A percentile compares a stretch with the other conserved stretches of the same genome.
Conservation (phyloP, 2,329 filamentous ascomycete genomes). For the Cordyceps militaris region DNA sequence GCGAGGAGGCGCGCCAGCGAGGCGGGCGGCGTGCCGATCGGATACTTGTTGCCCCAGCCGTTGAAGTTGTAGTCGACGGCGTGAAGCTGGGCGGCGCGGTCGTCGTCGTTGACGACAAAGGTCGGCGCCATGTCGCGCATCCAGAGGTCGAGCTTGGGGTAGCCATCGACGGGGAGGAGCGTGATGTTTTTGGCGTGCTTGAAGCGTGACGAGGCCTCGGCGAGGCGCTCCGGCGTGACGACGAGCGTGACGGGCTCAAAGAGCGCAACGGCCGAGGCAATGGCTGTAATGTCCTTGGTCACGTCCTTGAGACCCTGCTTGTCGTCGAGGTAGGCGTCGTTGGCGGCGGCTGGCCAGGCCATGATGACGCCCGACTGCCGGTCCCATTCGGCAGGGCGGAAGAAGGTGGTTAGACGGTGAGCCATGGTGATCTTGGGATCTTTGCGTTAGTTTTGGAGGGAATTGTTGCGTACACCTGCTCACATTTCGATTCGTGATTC, state of each 20-base stretch:
- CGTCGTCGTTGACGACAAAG: slow-evolving; percentile 14
- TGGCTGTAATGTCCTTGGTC: slow-evolving; percentile 20
- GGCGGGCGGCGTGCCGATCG: slow-evolving; percentile 10
- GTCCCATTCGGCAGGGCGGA: slow-evolving; percentile 11
- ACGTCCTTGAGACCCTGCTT: slow-evolving; percentile 9
- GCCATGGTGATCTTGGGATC: not conserved
- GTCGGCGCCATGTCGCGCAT: slow-evolving; percentile 23
- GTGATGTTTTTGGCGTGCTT: slow-evolving; percentile 4
- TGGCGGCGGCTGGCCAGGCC: slow-evolving; percentile 11
- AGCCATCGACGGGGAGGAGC: slow-evolving; percentile 11
- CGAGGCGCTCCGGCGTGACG: slow-evolving; percentile 13
- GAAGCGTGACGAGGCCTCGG: slow-evolving; percentile 14
- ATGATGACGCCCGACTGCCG: slow-evolving; percentile 8
- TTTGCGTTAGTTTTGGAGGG: not conserved
- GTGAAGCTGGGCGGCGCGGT: not conserved
- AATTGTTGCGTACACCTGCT: not conserved
- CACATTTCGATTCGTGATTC: not conserved
- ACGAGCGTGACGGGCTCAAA: slow-evolving; percentile 23
- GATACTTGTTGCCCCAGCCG: slow-evolving; percentile 22
- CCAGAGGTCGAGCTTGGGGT: slow-evolving; percentile 20
- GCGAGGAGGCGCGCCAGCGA: slow-evolving; percentile 15
- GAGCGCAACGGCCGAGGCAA: slow-evolving; percentile 20
- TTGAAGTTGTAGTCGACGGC: slow-evolving; percentile 24
- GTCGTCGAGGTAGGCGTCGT: slow-evolving; percentile 11
- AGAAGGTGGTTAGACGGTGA: not conserved